Conservation (phyloP, 345 rosid species). For the Trapa incisa region DNA sequence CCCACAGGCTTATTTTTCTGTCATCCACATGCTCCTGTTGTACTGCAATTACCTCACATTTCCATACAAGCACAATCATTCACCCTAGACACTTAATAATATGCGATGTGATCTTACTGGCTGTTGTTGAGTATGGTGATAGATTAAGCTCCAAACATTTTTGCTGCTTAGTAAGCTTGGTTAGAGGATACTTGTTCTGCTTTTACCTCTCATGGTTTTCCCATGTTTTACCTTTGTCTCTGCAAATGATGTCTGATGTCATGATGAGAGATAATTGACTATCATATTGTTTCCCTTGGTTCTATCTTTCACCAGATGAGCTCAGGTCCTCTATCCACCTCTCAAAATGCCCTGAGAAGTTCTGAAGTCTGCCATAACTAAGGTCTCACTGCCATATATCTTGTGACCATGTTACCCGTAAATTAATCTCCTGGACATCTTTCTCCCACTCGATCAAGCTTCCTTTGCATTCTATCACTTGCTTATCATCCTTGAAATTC, state of each 20-base stretch:
- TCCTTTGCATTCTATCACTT: no score
- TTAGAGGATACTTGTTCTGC: neutral
- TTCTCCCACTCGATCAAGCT: neutral
- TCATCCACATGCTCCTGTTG: neutral
- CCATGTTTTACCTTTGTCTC: conserved; percentile 30
- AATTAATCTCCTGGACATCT: neutral
- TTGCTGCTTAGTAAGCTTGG: no score
- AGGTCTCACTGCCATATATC: neutral
- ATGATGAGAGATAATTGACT: conserved; percentile 27
- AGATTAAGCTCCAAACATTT: no score
- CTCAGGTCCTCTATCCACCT: neutral
- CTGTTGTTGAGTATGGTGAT: neutral
- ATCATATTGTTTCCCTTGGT: neutral
- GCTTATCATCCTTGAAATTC: no score
- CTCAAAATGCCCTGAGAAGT: neutral
- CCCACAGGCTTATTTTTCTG: neutral
- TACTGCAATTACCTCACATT: neutral
- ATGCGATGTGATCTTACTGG: neutral
- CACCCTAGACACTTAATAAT: neutral
- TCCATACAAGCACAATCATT: neutral
- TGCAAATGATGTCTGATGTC: conserved; percentile 11
- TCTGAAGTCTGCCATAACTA: neutral
- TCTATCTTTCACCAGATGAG: neutral
- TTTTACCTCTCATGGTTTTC: conserved; percentile 17
- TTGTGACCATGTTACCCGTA: neutral